phyloP scores from a whole-genome alignment of 129 eudicot species.

The Tagetes patula region DNA sequence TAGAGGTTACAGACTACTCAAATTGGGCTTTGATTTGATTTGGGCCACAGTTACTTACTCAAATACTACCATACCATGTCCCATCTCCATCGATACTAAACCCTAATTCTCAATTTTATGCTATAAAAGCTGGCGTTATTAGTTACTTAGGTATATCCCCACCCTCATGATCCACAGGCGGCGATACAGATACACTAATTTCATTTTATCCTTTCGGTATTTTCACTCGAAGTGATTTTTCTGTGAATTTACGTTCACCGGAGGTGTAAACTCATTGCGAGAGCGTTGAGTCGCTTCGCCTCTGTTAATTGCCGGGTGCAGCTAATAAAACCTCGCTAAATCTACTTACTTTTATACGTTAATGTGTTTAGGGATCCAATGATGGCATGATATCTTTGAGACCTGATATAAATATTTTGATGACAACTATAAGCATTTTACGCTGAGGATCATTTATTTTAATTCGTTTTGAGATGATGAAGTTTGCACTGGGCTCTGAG shows the following conservation, averaged over 20 bases:
- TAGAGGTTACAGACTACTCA: background rate
- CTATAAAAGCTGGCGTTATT: constrained; percentile 22
- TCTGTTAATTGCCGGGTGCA: constrained; percentile 34
- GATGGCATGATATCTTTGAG: constrained; percentile 58
- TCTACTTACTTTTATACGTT: background rate
- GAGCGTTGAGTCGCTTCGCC: constrained; percentile 49
- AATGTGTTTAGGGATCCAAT: constrained; percentile 10
- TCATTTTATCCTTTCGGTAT: background rate
- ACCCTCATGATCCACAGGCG: background rate
- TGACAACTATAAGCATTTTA: constrained; percentile 41
- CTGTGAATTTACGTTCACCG: constrained; percentile 1
- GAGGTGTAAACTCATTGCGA: constrained; percentile 36
- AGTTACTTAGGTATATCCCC: too few relatives aligned
- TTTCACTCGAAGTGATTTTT: constrained; percentile 1
- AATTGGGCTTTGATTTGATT: background rate
- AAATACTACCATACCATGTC: background rate
- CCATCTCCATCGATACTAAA: constrained; percentile 1
- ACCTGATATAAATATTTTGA: constrained; percentile 38
- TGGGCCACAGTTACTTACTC: constrained; percentile 6
- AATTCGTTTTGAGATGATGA: constrained; percentile 37
- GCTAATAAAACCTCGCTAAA: constrained; percentile 48
- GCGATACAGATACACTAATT: background rate
- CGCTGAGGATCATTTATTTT: constrained; percentile 34
- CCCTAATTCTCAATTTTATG: constrained; percentile 31
- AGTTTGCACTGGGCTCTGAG: constrained; percentile 68